Conservation (phyloP, 352 stramenopile genomes). For the Paralagenidium karlingii region DNA sequence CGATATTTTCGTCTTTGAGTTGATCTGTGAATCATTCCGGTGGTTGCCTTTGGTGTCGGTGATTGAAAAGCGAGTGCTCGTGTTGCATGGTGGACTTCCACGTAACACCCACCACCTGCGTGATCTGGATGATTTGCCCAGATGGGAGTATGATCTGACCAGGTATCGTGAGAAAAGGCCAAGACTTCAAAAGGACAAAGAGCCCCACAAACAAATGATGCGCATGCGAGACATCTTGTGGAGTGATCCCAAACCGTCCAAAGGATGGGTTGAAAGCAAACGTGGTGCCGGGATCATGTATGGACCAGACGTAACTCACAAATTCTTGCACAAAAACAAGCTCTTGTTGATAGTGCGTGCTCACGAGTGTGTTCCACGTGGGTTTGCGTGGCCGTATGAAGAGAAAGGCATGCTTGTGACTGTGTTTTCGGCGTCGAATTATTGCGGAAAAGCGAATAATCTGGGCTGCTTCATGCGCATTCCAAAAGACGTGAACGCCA, state of each 20-base stretch:
- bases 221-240: slow-evolving; percentile 73
- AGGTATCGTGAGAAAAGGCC: slow-evolving; percentile 56
- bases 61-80: slow-evolving; percentile 59
- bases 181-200: slow-evolving; percentile 26
- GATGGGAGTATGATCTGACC: slow-evolving; percentile 61
- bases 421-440: slow-evolving; percentile 81
- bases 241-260: slow-evolving; percentile 56
- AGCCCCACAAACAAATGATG: slow-evolving; percentile 45
- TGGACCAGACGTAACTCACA: slow-evolving; percentile 61
- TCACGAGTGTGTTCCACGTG: slow-evolving; percentile 71
- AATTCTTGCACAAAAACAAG: slow-evolving; percentile 81
- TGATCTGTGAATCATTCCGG: slow-evolving; percentile 74
- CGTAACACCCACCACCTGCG: slow-evolving; percentile 39
- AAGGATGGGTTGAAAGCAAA: slow-evolving; percentile 71
- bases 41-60: slow-evolving; percentile 63
- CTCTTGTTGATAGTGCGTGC: slow-evolving; percentile 70
- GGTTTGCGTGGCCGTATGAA: slow-evolving; percentile 68
- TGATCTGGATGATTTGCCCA: slow-evolving; percentile 47
- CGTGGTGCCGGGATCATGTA: slow-evolving; percentile 70
- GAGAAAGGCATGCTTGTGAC: slow-evolving; percentile 81
- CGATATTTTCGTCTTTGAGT: slow-evolving; percentile 59
- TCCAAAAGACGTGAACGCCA: slow-evolving; percentile 39
- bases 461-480: slow-evolving; percentile 79
- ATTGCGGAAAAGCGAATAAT: slow-evolving; percentile 78
- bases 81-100: slow-evolving; percentile 64